phyloP scores from a whole-genome alignment of 441 rosid genomes.

The Viola pubescens region DNA sequence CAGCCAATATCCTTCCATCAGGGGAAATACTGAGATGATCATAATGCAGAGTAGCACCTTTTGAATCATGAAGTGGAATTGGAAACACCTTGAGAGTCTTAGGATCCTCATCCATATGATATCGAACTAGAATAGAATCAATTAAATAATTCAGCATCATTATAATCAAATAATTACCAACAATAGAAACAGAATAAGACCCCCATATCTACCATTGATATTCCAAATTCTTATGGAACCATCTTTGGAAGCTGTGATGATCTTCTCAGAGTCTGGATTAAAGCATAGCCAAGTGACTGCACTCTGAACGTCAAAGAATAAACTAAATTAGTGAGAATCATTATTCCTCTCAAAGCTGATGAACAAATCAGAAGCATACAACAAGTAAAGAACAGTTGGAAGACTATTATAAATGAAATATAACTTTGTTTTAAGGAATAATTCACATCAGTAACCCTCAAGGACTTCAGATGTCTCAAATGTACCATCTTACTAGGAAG shows the following conservation, averaged over 20 bases:
- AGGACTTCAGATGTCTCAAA: background rate
- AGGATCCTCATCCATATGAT: conserved; percentile 96
- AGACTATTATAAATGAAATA: background rate
- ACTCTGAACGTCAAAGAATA: conserved; percentile 30
- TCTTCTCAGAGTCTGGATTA: conserved; percentile 74
- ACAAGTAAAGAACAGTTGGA: background rate
- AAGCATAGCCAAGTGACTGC: conserved; percentile 91
- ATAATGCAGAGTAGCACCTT: conserved; percentile 60
- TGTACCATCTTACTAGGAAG: no score
- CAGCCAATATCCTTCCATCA: conserved; percentile 80
- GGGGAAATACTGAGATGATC: conserved; percentile 79
- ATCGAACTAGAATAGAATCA: conserved; percentile 61
- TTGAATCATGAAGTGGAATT: conserved; percentile 65
- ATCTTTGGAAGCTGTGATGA: conserved; percentile 95
- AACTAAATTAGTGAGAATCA: no score
- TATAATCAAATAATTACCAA: conserved; percentile 1
- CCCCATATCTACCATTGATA: conserved; percentile 55
- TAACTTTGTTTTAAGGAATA: background rate
- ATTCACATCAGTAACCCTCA: background rate
- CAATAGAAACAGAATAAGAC: background rate
- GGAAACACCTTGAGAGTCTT: conserved; percentile 84
- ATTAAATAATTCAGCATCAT: conserved; percentile 16
- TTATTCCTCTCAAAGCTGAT: background rate
- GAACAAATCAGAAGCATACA: conserved; percentile 5
- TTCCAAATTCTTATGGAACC: conserved; percentile 89